A percentile compares a stretch with the other conserved stretches of the same genome.
phyloP scores from a whole-genome alignment of 257 asterid species.

The Nicotiana obtusifolia region DNA sequence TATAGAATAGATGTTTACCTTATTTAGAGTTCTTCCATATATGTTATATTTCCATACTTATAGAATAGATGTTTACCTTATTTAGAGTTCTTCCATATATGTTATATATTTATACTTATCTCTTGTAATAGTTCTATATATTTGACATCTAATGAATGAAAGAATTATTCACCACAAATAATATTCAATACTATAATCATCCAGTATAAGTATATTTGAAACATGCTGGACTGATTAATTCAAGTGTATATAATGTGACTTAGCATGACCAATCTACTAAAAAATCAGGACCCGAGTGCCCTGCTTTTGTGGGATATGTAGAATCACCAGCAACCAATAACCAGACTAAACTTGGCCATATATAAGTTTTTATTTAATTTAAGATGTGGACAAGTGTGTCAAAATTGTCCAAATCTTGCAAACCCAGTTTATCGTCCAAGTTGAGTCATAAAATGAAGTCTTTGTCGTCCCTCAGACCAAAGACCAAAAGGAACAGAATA shows the following conservation, averaged over 20 bases:
- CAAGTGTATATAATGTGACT: background rate
- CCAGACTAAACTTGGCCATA: background rate
- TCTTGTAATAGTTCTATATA: too few species aligned
- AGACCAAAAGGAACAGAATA: background rate
- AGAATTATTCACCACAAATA: too few species aligned
- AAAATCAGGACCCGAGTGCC: conserved; percentile 6
- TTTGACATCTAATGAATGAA: too few species aligned
- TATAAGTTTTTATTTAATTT: background rate
- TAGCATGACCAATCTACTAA: too few species aligned
- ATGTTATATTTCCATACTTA: too few species aligned
- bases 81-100: too few species aligned
- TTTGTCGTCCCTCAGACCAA: background rate
- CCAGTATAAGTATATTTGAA: background rate
- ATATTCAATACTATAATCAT: too few species aligned
- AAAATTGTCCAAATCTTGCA: background rate
- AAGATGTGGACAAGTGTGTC: background rate
- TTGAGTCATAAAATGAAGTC: background rate
- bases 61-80: too few species aligned
- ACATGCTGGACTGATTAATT: too few species aligned
- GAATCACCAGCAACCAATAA: background rate
- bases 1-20: too few species aligned
- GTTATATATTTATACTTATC: too few species aligned
- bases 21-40: too few species aligned
- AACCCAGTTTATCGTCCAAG: background rate
- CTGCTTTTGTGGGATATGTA: background rate